phyloP scores from a whole-genome alignment of 1,284 basidiomycete species.

The Irpex lacteus region DNA sequence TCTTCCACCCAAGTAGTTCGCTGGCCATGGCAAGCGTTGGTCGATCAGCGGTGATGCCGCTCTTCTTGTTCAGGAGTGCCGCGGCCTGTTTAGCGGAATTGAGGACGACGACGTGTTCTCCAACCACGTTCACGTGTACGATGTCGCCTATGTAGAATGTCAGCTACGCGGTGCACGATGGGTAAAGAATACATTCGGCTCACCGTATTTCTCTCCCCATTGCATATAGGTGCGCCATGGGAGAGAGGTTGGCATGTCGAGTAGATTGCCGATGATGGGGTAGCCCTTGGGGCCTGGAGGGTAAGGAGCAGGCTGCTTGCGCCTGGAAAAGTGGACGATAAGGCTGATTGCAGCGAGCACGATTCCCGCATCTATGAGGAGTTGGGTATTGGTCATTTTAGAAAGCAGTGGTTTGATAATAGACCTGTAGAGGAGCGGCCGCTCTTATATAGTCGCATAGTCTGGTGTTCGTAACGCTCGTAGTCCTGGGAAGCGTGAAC shows the following conservation, averaged over 20 bases:
- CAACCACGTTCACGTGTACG: conserved; percentile 48
- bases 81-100: conserved; percentile 51
- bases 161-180: not conserved
- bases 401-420: not conserved
- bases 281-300: conserved; percentile 2
- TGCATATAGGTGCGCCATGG: conserved; percentile 19
- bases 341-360: not conserved
- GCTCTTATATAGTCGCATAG: not conserved
- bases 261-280: conserved; percentile 21
- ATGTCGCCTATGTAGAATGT: conserved; percentile 21
- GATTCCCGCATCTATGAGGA: not conserved
- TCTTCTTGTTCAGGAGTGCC: conserved; percentile 67
- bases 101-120: conserved; percentile 58
- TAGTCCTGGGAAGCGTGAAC: not conserved
- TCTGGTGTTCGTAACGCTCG: not conserved
- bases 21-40: conserved; percentile 38
- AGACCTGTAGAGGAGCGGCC: not conserved
- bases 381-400: not conserved
- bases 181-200: not conserved
- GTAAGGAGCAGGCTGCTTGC: not conserved
- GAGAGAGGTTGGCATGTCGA: conserved; percentile 17
- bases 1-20: conserved; percentile 67
- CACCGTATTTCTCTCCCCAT: conserved; percentile 21
- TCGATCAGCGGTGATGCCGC: conserved; percentile 68
- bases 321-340: not conserved